Conservation (phyloP, 352 stramenopile species). For the Thraustotheca clavata region DNA sequence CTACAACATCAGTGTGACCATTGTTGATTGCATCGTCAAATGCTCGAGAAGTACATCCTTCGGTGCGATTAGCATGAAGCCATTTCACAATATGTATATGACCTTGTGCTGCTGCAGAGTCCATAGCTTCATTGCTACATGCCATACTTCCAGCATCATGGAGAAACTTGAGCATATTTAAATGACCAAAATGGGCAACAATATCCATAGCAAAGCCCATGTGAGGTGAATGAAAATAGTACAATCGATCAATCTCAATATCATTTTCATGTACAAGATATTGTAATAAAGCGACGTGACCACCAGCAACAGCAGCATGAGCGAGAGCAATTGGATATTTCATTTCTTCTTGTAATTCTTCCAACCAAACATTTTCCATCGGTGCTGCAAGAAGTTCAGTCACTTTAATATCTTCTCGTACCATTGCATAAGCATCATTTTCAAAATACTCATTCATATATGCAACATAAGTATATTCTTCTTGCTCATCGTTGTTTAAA, state of each 20-base stretch:
- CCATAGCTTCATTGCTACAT: neutral
- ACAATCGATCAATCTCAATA: neutral
- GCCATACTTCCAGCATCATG: neutral
- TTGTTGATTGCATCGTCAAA: neutral
- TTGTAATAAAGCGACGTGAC: neutral
- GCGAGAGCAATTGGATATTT: neutral
- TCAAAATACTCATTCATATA: too few species aligned
- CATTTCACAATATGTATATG: slow-evolving; percentile 12
- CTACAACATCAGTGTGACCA: neutral
- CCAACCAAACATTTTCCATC: neutral
- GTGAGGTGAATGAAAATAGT: neutral
- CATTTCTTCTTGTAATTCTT: neutral
- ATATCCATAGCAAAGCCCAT: neutral
- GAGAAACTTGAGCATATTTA: neutral
- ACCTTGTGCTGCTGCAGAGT: neutral
- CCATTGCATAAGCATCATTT: too few species aligned
- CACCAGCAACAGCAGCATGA: neutral
- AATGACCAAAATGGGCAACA: neutral
- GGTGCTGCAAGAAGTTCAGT: neutral
- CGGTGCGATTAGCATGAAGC: neutral
- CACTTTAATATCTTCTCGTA: too few species aligned
- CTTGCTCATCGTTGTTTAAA: neutral
- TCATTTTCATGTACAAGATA: neutral
- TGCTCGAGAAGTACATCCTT: neutral
- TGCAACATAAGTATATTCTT: too few species aligned